Evolutionary conservation across 78 protist genomes (phyloP).

Genomic region (Cavenderia fasciculata): DNA sequence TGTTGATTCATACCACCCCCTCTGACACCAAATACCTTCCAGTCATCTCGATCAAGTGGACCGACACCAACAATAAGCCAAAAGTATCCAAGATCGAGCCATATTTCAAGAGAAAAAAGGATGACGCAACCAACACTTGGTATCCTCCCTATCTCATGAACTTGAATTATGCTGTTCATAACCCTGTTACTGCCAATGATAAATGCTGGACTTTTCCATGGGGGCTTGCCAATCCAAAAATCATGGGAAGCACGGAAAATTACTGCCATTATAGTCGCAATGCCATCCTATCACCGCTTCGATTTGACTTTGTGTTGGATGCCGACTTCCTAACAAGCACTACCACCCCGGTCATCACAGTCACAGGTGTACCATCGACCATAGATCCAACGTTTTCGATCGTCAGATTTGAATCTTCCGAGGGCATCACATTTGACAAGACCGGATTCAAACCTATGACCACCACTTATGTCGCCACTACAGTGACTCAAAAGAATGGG

Average conservation of each 20-base stretch:
- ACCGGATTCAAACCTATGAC: too few relatives aligned
- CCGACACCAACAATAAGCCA: not conserved
- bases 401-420: too few relatives aligned
- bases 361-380: not conserved
- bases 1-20: too few relatives aligned
- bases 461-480: too few relatives aligned
- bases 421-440: too few relatives aligned
- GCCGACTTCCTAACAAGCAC: not conserved
- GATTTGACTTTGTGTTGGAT: not conserved
- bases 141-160: too few relatives aligned
- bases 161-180: not conserved
- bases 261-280: not conserved
- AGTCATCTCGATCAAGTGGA: constrained; percentile 5
- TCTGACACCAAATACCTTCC: too few relatives aligned
- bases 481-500: too few relatives aligned
- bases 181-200: not conserved
- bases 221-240: not conserved
- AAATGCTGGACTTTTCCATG: not conserved
- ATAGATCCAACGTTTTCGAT: too few relatives aligned
- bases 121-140: too few relatives aligned
- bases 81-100: not conserved
- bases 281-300: not conserved
- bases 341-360: not conserved
- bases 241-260: not conserved
- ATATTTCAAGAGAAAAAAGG: not conserved